Evolutionary conservation across 495 filamentous ascomycete genomes (phyloP).

Genomic region (Usnea hakonensis): DNA sequence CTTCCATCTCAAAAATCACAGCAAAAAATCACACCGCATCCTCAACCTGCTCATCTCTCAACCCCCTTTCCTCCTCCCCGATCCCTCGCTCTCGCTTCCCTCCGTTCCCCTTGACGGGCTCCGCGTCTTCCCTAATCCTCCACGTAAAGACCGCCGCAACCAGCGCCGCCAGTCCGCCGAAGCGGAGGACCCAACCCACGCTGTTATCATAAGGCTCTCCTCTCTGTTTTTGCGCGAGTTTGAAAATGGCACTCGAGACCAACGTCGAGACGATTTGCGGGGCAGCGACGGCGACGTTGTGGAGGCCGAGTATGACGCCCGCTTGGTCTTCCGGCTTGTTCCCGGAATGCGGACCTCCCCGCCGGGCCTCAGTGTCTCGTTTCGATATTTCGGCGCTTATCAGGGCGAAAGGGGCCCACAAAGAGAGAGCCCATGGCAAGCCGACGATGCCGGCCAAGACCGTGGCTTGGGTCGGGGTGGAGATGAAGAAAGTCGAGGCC

Average conservation of each 20-base stretch:
- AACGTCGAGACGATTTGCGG: slow-evolving; percentile 85
- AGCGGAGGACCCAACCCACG: slow-evolving; percentile 74
- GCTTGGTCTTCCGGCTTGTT: slow-evolving; percentile 56
- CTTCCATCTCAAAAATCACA: background rate
- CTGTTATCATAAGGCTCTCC: slow-evolving; percentile 76
- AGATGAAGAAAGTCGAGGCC: slow-evolving; percentile 73
- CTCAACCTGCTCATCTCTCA: background rate
- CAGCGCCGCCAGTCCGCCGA: slow-evolving; percentile 69
- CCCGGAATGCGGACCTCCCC: background rate
- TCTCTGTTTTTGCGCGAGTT: slow-evolving; percentile 69
- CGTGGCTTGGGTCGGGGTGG: slow-evolving; percentile 55
- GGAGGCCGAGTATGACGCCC: slow-evolving; percentile 80
- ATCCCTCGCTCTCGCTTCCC: background rate
- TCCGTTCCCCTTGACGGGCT: background rate
- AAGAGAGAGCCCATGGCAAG: slow-evolving; percentile 78
- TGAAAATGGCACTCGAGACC: slow-evolving; percentile 72
- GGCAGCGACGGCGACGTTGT: slow-evolving; percentile 83
- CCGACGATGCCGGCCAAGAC: slow-evolving; percentile 70
- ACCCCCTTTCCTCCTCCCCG: background rate
- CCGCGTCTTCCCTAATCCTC: slow-evolving; percentile 35
- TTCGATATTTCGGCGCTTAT: slow-evolving; percentile 80
- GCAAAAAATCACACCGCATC: background rate
- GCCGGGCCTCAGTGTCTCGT: slow-evolving; percentile 52
- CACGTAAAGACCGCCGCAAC: slow-evolving; percentile 62
- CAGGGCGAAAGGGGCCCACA: slow-evolving; percentile 89